A percentile compares a stretch with the other conserved stretches of the same genome.
These are phyloP conservation scores for Colletotrichum echinochloae DNA, from an alignment of 2,329 filamentous ascomycete species.

Conservation along the genomic window DNA sequence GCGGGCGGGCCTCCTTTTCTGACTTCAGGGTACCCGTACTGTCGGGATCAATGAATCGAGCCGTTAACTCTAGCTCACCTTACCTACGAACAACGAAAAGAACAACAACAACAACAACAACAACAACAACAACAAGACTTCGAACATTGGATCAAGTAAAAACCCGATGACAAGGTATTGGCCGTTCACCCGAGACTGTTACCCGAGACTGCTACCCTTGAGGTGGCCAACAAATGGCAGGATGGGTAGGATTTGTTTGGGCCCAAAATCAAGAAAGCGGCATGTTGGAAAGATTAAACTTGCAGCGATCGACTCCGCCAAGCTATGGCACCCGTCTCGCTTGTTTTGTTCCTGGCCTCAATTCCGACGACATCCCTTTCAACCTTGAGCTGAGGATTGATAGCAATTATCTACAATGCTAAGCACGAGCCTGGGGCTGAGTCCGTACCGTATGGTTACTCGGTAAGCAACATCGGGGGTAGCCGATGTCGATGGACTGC, in stretches of 20 bases:
- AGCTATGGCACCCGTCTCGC: conserved; percentile 13
- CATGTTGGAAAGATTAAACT: conserved; percentile 24
- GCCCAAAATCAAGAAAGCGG: conserved; percentile 21
- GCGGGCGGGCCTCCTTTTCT: neutral
- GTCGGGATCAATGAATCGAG: neutral
- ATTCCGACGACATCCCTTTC: conserved; percentile 23
- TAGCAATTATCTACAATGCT: neutral
- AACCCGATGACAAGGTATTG: conserved; percentile 16
- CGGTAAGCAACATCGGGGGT: neutral
- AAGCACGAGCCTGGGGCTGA: neutral
- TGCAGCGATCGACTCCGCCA: conserved; percentile 36
- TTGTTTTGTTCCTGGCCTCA: conserved; percentile 11
- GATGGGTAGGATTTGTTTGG: conserved; percentile 10
- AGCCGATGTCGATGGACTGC: neutral
- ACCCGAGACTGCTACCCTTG: neutral
- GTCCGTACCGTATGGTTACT: too few relatives aligned
- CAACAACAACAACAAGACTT: too few relatives aligned
- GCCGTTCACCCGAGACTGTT: neutral
- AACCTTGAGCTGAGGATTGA: neutral
- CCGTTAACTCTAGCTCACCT: conserved; percentile 28
- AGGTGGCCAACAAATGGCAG: conserved; percentile 5
- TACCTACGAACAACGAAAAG: conserved; percentile 30
- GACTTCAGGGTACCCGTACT: neutral
- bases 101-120: too few relatives aligned
- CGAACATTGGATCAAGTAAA: conserved; percentile 16